A percentile compares a stretch with the other conserved stretches of the same genome.
Conservation (phyloP, 202 grass and related monocot genomes). For the Dendrocalamus latiflorus region DNA sequence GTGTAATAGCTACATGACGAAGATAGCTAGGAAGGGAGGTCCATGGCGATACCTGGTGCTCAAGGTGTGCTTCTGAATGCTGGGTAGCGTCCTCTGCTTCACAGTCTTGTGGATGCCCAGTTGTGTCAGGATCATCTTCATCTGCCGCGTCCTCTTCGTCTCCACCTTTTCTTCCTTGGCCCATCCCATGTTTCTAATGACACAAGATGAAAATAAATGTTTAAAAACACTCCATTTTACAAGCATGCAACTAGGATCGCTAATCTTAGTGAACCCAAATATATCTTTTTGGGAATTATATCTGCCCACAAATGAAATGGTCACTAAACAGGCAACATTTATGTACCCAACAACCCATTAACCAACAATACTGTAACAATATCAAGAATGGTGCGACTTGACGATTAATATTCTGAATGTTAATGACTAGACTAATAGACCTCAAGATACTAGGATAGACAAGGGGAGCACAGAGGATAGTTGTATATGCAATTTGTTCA, state of each 20-base stretch:
- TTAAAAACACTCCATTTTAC: background rate
- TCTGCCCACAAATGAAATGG: background rate
- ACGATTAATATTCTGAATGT: background rate
- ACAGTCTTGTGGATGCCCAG: conserved; percentile 36
- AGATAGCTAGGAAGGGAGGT: background rate
- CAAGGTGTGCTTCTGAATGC: conserved; percentile 18
- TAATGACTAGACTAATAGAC: background rate
- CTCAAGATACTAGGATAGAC: background rate
- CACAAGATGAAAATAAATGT: background rate
- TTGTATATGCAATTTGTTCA: background rate
- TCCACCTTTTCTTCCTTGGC: conserved; percentile 46
- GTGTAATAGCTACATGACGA: background rate
- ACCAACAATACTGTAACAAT: background rate
- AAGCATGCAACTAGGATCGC: background rate
- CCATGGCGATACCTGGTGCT: conserved; percentile 36
- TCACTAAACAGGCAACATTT: background rate
- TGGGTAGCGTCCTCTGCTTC: conserved; percentile 32
- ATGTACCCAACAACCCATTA: background rate
- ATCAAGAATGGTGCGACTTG: background rate
- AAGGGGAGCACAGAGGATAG: background rate
- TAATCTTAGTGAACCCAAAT: background rate
- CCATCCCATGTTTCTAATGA: conserved; percentile 47
- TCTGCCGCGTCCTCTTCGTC: conserved; percentile 43
- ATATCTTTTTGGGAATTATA: background rate
- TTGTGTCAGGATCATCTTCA: conserved; percentile 49